These are phyloP conservation scores for Leersia perrieri DNA, from an alignment of 176 grass and related monocot species.

Conservation along the genomic window DNA sequence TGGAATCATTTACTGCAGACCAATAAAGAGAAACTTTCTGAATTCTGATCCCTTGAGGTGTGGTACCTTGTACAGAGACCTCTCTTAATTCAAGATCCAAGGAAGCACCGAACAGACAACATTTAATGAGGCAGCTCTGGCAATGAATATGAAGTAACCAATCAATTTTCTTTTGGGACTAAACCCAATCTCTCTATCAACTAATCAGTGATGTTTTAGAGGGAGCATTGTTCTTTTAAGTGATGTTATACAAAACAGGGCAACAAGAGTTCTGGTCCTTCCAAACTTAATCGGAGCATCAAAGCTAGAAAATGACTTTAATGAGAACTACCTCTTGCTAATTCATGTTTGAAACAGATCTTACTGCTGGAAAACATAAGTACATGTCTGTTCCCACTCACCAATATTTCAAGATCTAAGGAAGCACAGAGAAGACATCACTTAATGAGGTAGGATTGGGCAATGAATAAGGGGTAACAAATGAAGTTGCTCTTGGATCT, in stretches of 20 bases:
- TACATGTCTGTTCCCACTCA: neutral
- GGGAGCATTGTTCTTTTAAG: neutral
- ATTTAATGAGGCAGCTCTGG: conserved; percentile 21
- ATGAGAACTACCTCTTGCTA: neutral
- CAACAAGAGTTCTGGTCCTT: neutral
- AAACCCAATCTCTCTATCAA: no score
- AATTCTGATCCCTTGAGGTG: conserved; percentile 18
- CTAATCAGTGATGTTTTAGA: neutral
- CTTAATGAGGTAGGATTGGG: conserved; percentile 16
- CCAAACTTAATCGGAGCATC: neutral
- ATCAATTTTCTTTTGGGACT: neutral
- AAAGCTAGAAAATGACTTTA: neutral
- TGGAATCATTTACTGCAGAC: conserved; percentile 30
- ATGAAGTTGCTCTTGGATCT: neutral
- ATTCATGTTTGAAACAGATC: neutral
- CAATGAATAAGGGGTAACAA: neutral
- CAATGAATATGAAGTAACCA: conserved; percentile 1
- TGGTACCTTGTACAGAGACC: neutral
- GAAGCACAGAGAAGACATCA: neutral
- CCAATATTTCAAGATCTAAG: neutral
- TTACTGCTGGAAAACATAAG: neutral
- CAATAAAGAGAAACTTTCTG: neutral
- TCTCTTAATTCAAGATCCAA: conserved; percentile 12
- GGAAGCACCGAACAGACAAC: neutral
- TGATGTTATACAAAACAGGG: neutral